Conservation (phyloP, 2,329 filamentous ascomycete genomes). For the Balansia obtecta region DNA sequence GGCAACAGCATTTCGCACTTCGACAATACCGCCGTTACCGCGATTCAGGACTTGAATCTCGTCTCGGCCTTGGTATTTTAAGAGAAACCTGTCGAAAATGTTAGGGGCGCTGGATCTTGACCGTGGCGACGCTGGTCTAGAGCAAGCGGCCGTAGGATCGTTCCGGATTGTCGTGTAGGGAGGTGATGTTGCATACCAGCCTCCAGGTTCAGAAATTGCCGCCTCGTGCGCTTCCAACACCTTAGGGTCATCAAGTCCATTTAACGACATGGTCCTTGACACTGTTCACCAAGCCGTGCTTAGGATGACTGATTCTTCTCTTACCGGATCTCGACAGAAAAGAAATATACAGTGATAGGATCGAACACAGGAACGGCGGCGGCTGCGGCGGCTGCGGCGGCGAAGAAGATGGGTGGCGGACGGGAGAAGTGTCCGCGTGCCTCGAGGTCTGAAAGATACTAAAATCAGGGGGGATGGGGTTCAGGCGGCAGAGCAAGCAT, state of each 20-base stretch:
- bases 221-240: conserved; percentile 77
- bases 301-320: background rate
- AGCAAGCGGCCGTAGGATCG: background rate
- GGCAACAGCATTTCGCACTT: conserved; percentile 67
- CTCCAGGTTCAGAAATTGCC: conserved; percentile 70
- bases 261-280: conserved; percentile 66
- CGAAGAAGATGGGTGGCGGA: background rate
- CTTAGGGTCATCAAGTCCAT: conserved; percentile 74
- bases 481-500: background rate
- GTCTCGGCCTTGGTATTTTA: conserved; percentile 84
- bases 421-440: background rate
- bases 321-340: background rate
- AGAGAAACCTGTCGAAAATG: conserved; percentile 61
- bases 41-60: conserved; percentile 66
- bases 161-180: background rate
- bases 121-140: background rate
- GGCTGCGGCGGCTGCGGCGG: background rate
- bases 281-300: background rate
- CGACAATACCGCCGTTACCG: conserved; percentile 71
- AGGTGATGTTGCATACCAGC: conserved; percentile 57
- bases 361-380: background rate
- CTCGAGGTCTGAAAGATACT: background rate
- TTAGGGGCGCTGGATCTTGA: conserved; percentile 6
- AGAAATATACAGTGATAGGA: background rate
- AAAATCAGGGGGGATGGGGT: background rate